Conservation (phyloP, 208 protist species). For the Zelonia costaricensis region DNA sequence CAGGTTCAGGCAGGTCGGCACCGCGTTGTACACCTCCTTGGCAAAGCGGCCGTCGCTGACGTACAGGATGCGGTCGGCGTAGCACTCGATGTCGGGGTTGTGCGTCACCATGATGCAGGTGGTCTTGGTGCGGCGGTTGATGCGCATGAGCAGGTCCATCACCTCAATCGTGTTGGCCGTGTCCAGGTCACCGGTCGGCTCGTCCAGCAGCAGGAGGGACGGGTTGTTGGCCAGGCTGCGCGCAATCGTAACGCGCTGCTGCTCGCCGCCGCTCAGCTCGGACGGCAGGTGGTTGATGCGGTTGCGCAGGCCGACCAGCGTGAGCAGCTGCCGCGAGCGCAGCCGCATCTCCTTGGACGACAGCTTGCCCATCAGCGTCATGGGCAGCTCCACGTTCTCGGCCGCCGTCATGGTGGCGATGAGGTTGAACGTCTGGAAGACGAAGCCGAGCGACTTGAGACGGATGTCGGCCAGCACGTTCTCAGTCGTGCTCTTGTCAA, state of each 20-base stretch:
- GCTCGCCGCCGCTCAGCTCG: constrained; percentile 97
- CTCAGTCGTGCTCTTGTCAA: constrained; percentile 76
- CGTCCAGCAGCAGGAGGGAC: constrained; percentile 95
- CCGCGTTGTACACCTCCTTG: constrained; percentile 88
- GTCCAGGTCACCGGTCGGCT: constrained; percentile 97
- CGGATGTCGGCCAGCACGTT: constrained; percentile 88
- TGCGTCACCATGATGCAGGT: constrained; percentile 98
- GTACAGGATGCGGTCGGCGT: constrained; percentile 97
- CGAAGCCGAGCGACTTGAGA: constrained; percentile 94
- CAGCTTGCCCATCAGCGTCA: constrained; percentile 94
- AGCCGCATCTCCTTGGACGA: constrained; percentile 74
- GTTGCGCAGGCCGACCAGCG: constrained; percentile 95
- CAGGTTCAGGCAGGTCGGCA: constrained; percentile 75
- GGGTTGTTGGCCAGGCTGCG: constrained; percentile 95
- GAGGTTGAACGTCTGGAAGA: constrained; percentile 98
- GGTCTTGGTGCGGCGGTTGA: constrained; percentile 92
- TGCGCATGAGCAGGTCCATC: constrained; percentile 97
- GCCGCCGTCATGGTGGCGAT: constrained; percentile 96
- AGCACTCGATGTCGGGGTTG: constrained; percentile 98
- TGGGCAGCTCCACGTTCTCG: constrained; percentile 98
- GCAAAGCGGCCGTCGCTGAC: constrained; percentile 92
- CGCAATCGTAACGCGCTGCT: constrained; percentile 95
- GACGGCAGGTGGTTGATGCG: constrained; percentile 94
- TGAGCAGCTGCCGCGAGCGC: constrained; percentile 87
- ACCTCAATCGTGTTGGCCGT: constrained; percentile 96